phyloP scores from a whole-genome alignment of 768 basidiomycete genomes.

The Suillus subluteus region DNA sequence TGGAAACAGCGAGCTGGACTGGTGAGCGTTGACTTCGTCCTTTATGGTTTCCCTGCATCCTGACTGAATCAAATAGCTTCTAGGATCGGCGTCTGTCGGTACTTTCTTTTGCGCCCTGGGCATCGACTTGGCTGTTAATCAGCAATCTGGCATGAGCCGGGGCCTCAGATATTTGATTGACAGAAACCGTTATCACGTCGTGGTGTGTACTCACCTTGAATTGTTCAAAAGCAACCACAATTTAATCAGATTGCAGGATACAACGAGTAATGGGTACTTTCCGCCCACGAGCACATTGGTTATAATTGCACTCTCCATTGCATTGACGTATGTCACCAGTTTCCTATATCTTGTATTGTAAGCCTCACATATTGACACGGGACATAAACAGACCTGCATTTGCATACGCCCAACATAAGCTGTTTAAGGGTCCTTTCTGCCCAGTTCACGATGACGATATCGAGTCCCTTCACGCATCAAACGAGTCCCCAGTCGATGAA shows the following conservation, averaged over 20 bases:
- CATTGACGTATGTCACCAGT: slow-evolving; percentile 50
- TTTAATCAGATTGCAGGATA: slow-evolving; percentile 42
- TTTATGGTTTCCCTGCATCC: neutral
- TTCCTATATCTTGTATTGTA: neutral
- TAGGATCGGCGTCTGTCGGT: slow-evolving; percentile 58
- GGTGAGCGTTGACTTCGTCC: slow-evolving; percentile 40
- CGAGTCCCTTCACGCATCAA: slow-evolving; percentile 30
- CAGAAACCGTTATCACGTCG: slow-evolving; percentile 57
- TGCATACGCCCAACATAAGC: slow-evolving; percentile 54
- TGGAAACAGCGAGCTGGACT: slow-evolving; percentile 52
- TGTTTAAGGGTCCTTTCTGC: slow-evolving; percentile 55
- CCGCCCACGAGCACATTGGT: slow-evolving; percentile 55
- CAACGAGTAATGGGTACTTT: slow-evolving; percentile 49
- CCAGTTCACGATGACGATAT: slow-evolving; percentile 29
- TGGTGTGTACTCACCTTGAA: slow-evolving; percentile 40
- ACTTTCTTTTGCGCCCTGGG: slow-evolving; percentile 62
- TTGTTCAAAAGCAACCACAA: slow-evolving; percentile 9
- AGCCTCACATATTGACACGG: neutral
- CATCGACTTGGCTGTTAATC: slow-evolving; percentile 57
- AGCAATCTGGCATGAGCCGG: slow-evolving; percentile 63
- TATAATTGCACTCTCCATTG: slow-evolving; percentile 56
- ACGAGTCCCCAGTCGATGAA: slow-evolving; percentile 27
- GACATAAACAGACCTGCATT: slow-evolving; percentile 47
- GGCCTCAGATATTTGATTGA: slow-evolving; percentile 69
- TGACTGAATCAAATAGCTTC: neutral